Evolutionary conservation across 2,329 filamentous ascomycete species (phyloP), one percentile per base, ranked within the genome.

Genomic region (Cordyceps javanica): DNA sequence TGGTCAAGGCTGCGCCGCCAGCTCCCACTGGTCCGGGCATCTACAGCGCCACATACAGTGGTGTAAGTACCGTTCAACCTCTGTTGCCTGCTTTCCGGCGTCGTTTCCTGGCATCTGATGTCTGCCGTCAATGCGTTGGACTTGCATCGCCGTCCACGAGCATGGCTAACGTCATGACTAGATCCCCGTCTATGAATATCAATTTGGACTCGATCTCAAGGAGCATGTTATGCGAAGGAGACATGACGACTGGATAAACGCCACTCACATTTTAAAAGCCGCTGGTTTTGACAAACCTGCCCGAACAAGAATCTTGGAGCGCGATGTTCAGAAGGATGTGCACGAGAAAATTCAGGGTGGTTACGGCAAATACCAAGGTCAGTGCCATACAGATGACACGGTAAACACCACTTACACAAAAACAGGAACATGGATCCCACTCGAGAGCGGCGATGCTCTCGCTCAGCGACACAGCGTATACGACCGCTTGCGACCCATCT

Each of bases 291-390:
- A 99, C 73, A 99, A 99, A 73, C 94, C 94, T 3, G 91, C 93
- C 13, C 82, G 94, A 69, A 99, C 94, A 41, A 85, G 94, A 62
- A 97, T 99, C 58, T 82, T 99, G 5, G 94, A 99, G 75, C 85
- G 94, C 63, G 94, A 99, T 69, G 93, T 99, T 8, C 94, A 99
- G 68, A 97, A 96, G 72, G 93, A 95, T 44, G 82, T 89, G 5
- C 94, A 99, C 70, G 94, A 97, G 75, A 99, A 99, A 76, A 92
- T 99, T 6, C 94, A 99, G 70, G 94, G 93, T 63, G 94, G 94
- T 16, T 97, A 97, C 72, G 94, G 94, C 67, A 97, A 97, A 83
- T 99, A 97, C 66, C 94, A 99, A 77, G 92, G 89, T 90, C 68
- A 45, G 73, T 65, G 26, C 10, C 41, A 38, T 21, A 38, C 16